Evolutionary conservation across 1,284 basidiomycete species (phyloP).

Genomic region (Ustilago xerochloae): DNA sequence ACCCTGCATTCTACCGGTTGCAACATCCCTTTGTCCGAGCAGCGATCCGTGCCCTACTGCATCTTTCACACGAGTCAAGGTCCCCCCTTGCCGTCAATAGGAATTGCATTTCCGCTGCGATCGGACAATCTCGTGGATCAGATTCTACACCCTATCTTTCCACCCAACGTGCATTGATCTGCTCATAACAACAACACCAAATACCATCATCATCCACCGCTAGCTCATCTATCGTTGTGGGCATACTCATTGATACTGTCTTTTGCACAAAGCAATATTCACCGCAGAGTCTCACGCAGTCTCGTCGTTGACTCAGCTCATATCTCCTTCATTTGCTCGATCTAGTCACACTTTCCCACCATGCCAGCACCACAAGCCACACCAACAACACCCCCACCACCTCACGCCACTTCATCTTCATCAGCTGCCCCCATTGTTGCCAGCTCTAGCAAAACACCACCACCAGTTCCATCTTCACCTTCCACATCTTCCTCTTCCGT

Average conservation of each 20-base stretch:
- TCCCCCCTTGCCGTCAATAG: neutral
- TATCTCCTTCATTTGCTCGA: neutral
- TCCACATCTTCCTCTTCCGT: slow-evolving; percentile 15
- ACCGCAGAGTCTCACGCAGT: too few relatives aligned
- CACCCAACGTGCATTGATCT: neutral
- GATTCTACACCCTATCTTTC: neutral
- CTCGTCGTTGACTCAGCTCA: neutral
- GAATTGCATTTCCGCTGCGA: neutral
- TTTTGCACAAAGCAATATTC: too few relatives aligned
- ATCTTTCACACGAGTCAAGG: neutral
- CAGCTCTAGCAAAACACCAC: slow-evolving; percentile 31
- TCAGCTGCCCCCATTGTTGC: slow-evolving; percentile 5
- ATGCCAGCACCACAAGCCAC: slow-evolving; percentile 41
- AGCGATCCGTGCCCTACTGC: neutral
- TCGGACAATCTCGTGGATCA: too few relatives aligned
- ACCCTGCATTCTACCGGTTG: too few relatives aligned
- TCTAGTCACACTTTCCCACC: neutral
- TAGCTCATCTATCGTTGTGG: too few relatives aligned
- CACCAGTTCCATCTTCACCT: slow-evolving; percentile 24
- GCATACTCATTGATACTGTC: too few relatives aligned
- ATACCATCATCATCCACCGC: neutral
- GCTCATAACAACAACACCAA: neutral
- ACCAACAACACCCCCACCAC: slow-evolving; percentile 20
- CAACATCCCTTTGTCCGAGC: too few relatives aligned
- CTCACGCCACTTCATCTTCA: slow-evolving; percentile 4